Evolutionary conservation across 116 monocot genomes (phyloP).

Genomic region (Posidonia oceanica): DNA sequence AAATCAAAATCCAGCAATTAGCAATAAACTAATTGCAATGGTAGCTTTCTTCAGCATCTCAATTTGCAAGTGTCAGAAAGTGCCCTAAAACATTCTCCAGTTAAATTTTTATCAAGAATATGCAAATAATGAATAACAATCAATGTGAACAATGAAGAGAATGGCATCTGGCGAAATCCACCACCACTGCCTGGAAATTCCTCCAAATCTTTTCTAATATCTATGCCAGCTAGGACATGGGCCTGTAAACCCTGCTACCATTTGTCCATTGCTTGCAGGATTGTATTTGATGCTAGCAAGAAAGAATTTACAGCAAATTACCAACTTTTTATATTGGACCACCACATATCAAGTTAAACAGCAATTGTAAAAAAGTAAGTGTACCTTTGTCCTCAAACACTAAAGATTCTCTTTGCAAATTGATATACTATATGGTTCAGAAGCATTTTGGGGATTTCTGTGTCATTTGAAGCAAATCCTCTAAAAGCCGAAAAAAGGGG

Average conservation of each 20-base stretch:
- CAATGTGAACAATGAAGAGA: background rate
- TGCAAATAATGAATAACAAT: background rate
- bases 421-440: no score
- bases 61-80: background rate
- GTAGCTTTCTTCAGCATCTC: background rate
- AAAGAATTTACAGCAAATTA: background rate
- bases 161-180: no score
- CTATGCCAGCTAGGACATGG: background rate
- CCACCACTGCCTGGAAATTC: background rate
- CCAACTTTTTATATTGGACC: background rate
- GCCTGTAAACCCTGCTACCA: background rate
- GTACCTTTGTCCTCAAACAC: background rate
- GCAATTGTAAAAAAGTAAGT: background rate
- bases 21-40: background rate
- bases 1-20: background rate
- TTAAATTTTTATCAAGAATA: background rate
- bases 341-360: background rate
- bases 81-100: background rate
- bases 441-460: no score
- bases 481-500: no score
- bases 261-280: slow-evolving; percentile 2
- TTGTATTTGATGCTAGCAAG: background rate
- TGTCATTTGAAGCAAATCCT: no score
- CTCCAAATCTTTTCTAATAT: background rate
- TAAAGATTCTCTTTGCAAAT: no score